A percentile compares a stretch with the other conserved stretches of the same genome.
These are phyloP conservation scores for Solanum ahanhuiri DNA, from an alignment of 257 asterid species.

Conservation along the genomic window DNA sequence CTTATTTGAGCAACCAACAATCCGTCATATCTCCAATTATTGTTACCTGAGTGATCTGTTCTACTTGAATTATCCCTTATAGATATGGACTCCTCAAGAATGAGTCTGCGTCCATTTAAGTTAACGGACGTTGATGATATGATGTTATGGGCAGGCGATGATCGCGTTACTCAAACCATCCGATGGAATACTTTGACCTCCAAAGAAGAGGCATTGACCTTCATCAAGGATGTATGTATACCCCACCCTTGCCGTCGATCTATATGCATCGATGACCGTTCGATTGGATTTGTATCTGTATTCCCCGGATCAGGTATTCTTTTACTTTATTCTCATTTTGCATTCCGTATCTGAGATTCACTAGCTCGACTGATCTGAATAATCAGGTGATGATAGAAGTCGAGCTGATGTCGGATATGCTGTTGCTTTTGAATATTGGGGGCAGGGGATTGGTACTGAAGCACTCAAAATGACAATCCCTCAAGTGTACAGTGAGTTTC, in stretches of 20 bases:
- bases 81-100: slow-evolving; percentile 23
- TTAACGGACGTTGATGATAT: slow-evolving; percentile 29
- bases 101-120: slow-evolving; percentile 28
- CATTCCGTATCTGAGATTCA: background rate
- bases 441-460: slow-evolving; percentile 27
- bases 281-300: slow-evolving; percentile 22
- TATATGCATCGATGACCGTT: slow-evolving; percentile 28
- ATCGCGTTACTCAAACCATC: slow-evolving; percentile 22
- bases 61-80: background rate
- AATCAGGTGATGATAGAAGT: slow-evolving; percentile 15
- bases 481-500: slow-evolving; percentile 22
- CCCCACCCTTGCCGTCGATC: slow-evolving; percentile 38
- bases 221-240: slow-evolving; percentile 32
- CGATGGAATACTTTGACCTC: slow-evolving; percentile 32
- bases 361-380: background rate
- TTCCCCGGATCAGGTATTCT: slow-evolving; percentile 18
- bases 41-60: background rate
- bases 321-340: background rate
- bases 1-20: background rate
- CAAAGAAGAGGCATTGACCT: slow-evolving; percentile 28
- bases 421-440: slow-evolving; percentile 29
- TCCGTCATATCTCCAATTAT: background rate
- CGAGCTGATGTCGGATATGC: slow-evolving; percentile 34
- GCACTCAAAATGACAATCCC: slow-evolving; percentile 27
- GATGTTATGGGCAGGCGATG: slow-evolving; percentile 45